Evolutionary conservation across 208 protist genomes (phyloP), one percentile per base, ranked within the genome.

Genomic region (Wallacemonas sp.): DNA sequence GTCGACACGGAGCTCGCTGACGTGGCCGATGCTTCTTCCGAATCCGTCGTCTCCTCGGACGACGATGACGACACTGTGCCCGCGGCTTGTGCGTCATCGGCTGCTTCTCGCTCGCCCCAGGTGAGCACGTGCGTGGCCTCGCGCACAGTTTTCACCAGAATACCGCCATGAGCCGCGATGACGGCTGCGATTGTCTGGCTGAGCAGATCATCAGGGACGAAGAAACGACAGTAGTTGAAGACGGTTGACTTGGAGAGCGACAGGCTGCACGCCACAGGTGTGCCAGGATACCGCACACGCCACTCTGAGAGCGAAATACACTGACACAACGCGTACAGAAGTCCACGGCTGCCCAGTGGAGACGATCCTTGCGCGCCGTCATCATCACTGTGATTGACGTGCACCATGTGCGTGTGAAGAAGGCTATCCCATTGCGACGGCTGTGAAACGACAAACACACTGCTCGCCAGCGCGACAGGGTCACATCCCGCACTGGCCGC

Each of bases 141-240:
- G n/a, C 45, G 53, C 30, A 28, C 63, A 0, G 51, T 61, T 12
- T 24, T 58, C 41, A 84, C 81, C 8, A 94, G 44, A 5, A 60
- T 75, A 0, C 72, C 88, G 24, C 85, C 88, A 45, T 91, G 78
- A 21, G 69, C 53, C 24, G 72, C 62, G 24, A 92, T 58, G 15
- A 82, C 21, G 39, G 77, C 46, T 45, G 80, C 75, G 49, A 86
- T 30, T 3, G 58, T 22, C 62, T 59, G 2, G 72, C 65, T 4
- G 30, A 58, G 21, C 27, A 78, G 19, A 1, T 41, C 49, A 1
- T 60, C 31, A 1, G 67, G 38, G 5, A 88, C 34, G 39, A 53
- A 86, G 61, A 94, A 91, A 34, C 82, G 82, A 54, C 74, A 90
- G 66, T 60, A 84, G 17, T 70, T 45, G 39, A 94, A 88, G 5